These are phyloP conservation scores for Ceratonia siliqua DNA, from an alignment of 306 rosid genomes.

Conservation along the genomic window DNA sequence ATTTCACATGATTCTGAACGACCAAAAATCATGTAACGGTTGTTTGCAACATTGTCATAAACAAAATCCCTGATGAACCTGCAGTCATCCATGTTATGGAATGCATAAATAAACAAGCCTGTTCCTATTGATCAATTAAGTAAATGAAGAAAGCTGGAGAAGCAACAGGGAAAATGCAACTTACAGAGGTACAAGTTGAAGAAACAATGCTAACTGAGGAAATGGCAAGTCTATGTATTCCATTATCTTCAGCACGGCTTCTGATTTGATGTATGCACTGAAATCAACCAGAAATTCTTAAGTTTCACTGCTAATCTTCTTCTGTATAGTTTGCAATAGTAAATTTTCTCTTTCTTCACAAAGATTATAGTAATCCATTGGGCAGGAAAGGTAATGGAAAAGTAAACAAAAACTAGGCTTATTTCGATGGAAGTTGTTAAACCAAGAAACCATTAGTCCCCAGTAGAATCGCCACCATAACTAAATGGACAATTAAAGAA, in stretches of 20 bases:
- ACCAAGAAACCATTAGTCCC: neutral
- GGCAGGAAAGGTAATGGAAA: neutral
- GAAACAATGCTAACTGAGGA: slow-evolving; percentile 74
- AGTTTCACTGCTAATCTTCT: slow-evolving; percentile 21
- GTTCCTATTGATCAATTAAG: slow-evolving; percentile 19
- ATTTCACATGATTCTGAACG: slow-evolving; percentile 87
- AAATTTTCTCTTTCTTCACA: slow-evolving; percentile 6
- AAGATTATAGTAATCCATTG: slow-evolving; percentile 13
- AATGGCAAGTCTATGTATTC: slow-evolving; percentile 81
- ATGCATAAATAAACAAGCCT: slow-evolving; percentile 9
- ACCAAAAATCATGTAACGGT: slow-evolving; percentile 81
- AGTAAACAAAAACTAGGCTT: neutral
- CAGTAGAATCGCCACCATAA: neutral
- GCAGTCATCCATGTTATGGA: slow-evolving; percentile 36
- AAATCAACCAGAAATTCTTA: slow-evolving; percentile 39
- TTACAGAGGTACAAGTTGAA: slow-evolving; percentile 82
- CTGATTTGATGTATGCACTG: slow-evolving; percentile 85
- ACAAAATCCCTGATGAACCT: slow-evolving; percentile 73
- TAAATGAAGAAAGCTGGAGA: neutral
- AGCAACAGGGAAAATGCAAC: slow-evolving; percentile 34
- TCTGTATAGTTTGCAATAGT: neutral
- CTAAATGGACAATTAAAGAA: slow-evolving; percentile 8
- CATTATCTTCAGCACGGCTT: slow-evolving; percentile 94
- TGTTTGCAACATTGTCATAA: slow-evolving; percentile 91
- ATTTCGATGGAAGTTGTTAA: slow-evolving; percentile 4